Conservation (phyloP, 2,329 filamentous ascomycete species). For the Emmonsia crescens region DNA sequence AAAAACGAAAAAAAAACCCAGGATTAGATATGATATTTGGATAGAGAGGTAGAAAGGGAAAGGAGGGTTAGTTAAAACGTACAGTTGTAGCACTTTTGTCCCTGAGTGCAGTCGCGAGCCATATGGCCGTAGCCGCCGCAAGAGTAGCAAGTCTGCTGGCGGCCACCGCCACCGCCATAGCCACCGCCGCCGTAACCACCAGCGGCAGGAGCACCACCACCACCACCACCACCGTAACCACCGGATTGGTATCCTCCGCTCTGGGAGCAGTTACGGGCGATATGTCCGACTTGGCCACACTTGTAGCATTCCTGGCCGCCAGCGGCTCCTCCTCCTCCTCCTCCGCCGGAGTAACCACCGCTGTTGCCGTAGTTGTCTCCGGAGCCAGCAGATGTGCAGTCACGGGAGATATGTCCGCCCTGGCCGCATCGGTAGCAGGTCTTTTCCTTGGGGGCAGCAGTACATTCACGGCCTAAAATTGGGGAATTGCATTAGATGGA, state of each 20-base stretch:
- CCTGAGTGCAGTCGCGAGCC: constrained; percentile 96
- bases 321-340: constrained; percentile 10
- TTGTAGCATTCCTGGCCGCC: constrained; percentile 81
- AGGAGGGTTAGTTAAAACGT: constrained; percentile 20
- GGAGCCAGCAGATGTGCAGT: constrained; percentile 43
- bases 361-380: constrained; percentile 38
- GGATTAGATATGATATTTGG: neutral
- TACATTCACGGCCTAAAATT: constrained; percentile 69
- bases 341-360: constrained; percentile 33
- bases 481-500: constrained; percentile 3
- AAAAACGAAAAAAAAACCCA: neutral
- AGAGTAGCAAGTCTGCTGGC: constrained; percentile 88
- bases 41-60: neutral
- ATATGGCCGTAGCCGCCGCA: constrained; percentile 96
- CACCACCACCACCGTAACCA: constrained; percentile 33
- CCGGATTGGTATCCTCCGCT: constrained; percentile 40
- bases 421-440: constrained; percentile 57
- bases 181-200: constrained; percentile 37
- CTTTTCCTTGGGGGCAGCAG: constrained; percentile 77
- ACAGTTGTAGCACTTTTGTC: constrained; percentile 99
- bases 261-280: constrained; percentile 58
- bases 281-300: constrained; percentile 94
- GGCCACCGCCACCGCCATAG: constrained; percentile 40
- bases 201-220: no score
- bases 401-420: constrained; percentile 82